Base-by-base conservation (phyloP, 495 filamentous ascomycete species). In the Neurospora hispaniola region DNA sequence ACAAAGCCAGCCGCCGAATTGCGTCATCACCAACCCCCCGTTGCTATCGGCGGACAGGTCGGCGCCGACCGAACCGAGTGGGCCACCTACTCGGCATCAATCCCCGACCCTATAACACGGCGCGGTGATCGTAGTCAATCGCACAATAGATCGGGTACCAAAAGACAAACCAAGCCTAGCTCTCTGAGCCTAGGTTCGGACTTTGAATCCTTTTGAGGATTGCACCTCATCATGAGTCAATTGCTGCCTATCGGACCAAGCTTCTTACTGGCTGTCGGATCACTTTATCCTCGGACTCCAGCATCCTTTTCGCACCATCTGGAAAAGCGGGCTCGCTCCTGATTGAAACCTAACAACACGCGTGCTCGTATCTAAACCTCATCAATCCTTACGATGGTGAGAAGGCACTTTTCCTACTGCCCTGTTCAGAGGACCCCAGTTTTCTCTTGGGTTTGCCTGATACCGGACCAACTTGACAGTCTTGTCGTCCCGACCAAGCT, bases 341-440 rank as follows among this genome's bases (percentile, higher is more conserved):
- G 12, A 35, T 35, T 27, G 3, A 66, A 62, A 62, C 27, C 23
- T 16, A 16, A 35, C 16, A 31, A 27, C 9, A 14, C 1, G 54
- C 5, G 35, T 1, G 14, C 54, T 18, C 1, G 4, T 35, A 35
- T 27, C 27, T 66, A 3, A 0, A 66, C 0, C 14, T 66, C 4
- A 31, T 66, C 27, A 66, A 66, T 66, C 54, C 54, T 66, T 66
- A 5, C 54, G 54, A 14, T 66, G 54, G 54, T 66, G 54, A 38
- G 54, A 66, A 18, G 54, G 54, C 3, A 66, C 54, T 18, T 79
- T 79, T 42, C 83, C 87, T 73, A 87, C 91, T 12, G 95, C 95
- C 69, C 89, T 86, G 75, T 85, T 90, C 89, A 97, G 90, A 0
- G 96, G 96, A 0, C 96, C 96, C 96, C 96, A 99, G 78, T 98